Evolutionary conservation across 2,329 filamentous ascomycete genomes (phyloP).

Genomic region (Trichoderma sp.): DNA sequence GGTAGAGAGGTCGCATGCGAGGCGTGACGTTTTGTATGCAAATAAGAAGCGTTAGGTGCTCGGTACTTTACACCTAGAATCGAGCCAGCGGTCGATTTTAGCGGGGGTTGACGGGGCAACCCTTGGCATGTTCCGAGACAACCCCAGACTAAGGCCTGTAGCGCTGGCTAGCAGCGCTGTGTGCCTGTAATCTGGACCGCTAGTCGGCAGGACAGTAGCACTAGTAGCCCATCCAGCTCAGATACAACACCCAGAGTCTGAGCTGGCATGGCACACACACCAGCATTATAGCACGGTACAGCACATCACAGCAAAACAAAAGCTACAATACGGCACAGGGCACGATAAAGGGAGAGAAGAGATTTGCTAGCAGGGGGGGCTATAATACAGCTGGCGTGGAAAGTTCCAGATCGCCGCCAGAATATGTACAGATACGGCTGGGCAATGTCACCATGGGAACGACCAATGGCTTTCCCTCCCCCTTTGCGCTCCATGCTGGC

Average conservation of each 20-base stretch:
- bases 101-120: conserved; percentile 33
- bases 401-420: conserved; percentile 24
- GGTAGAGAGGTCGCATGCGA: conserved; percentile 23
- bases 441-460: conserved; percentile 23
- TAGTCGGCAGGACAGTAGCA: conserved; percentile 3
- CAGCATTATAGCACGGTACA: background rate
- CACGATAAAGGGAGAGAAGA: conserved; percentile 10
- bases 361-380: conserved; percentile 15
- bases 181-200: conserved; percentile 15
- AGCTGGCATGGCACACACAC: background rate
- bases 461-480: conserved; percentile 12
- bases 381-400: conserved; percentile 22
- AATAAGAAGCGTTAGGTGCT: conserved; percentile 16
- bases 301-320: background rate
- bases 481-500: conserved; percentile 1
- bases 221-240: conserved; percentile 8
- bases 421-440: conserved; percentile 19
- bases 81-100: conserved; percentile 10
- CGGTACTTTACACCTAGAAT: conserved; percentile 9
- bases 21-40: conserved; percentile 26
- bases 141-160: background rate
- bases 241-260: conserved; percentile 9
- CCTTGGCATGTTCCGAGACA: conserved; percentile 25
- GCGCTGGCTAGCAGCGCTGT: conserved; percentile 6
- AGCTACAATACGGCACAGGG: too few relatives aligned